Base-by-base conservation (phyloP, 1,139 yeast genomes). In the Lodderomyces oxycetoniae region DNA sequence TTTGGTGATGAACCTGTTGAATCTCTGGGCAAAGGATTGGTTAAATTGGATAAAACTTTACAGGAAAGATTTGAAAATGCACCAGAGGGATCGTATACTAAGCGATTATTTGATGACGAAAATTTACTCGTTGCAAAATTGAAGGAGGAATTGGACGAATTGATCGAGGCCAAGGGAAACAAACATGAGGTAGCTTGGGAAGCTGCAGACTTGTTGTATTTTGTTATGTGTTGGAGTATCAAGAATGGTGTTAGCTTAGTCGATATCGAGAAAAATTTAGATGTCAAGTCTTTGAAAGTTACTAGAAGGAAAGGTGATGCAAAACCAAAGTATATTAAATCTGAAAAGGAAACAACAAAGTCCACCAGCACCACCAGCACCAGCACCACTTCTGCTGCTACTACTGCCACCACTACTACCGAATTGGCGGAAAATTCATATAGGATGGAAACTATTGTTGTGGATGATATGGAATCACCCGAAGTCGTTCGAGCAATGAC, bases 261-360 rank as follows among this genome's bases (percentile, higher is more conserved):
- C 10, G 96, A 89, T 48, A 79, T 91, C 29, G 96, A 88, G 61
- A 74, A 70, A 48, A 88, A 89, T 57, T 70, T 91, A 52, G 93
- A 88, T 50, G 63, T 81, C 53, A 91, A 93, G 66, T 74, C 87
- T 32, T 63, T 79, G 50, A 89, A 88, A 61, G 88, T 91, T 37
- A 80, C 96, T 3, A 77, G 98, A 63, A 77, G 99, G 57, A 82
- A 80, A 59, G 98, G 99, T 34, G 96, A 91, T 61, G 97, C 98
- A 22, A 91, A 91, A 62, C 80, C 86, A 25, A 77, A 79, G 52
- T 91, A 68, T 41, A 33, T 78, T 53, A 57, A 26, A 8, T 8
- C 6, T 7, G 27, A 30, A 15, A 7, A 30, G 20, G 12, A 30
- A 17, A 26, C 11, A 17, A 26, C 7, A 15, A 44, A 38, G 23